phyloP scores from a whole-genome alignment of 2,329 filamentous ascomycete species.

The Lachnellula hyalina region DNA sequence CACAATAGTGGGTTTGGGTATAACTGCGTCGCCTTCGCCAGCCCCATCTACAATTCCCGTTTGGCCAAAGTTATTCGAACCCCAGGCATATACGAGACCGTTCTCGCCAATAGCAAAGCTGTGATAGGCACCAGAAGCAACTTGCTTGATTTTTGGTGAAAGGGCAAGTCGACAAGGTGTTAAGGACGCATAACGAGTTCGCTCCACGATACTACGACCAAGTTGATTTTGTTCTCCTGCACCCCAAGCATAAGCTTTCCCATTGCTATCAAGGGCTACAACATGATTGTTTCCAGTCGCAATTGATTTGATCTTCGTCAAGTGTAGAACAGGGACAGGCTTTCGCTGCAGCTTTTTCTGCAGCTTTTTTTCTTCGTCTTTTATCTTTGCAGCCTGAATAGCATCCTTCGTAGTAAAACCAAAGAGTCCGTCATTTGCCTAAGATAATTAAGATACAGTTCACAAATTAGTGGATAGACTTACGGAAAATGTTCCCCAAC shows the following conservation, averaged over 20 bases:
- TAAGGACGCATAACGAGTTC: constrained; percentile 19
- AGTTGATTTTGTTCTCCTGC: constrained; percentile 59
- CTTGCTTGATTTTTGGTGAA: constrained; percentile 13
- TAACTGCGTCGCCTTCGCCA: constrained; percentile 63
- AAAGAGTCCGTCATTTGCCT: constrained; percentile 58
- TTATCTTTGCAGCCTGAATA: not conserved
- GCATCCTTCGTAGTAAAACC: constrained; percentile 38
- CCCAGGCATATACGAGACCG: constrained; percentile 72
- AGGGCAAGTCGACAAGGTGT: constrained; percentile 26
- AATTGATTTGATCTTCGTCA: constrained; percentile 48
- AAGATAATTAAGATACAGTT: constrained; percentile 2
- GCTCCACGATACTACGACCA: constrained; percentile 39
- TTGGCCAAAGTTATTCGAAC: constrained; percentile 81
- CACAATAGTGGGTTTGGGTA: constrained; percentile 65
- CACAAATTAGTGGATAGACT: constrained; percentile 20
- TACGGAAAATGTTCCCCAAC: constrained; percentile 76
- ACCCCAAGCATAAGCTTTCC: constrained; percentile 58
- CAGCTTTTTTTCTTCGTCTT: constrained; percentile 15
- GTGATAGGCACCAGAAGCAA: constrained; percentile 64
- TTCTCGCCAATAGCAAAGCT: constrained; percentile 69
- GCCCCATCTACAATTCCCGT: constrained; percentile 62
- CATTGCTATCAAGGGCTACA: constrained; percentile 49
- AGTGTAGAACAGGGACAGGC: constrained; percentile 27
- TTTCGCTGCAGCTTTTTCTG: constrained; percentile 21
- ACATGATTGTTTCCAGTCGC: constrained; percentile 51